Evolutionary conservation across 169 alveolate species (phyloP).

Genomic region (Plasmodium gallinaceum): DNA sequence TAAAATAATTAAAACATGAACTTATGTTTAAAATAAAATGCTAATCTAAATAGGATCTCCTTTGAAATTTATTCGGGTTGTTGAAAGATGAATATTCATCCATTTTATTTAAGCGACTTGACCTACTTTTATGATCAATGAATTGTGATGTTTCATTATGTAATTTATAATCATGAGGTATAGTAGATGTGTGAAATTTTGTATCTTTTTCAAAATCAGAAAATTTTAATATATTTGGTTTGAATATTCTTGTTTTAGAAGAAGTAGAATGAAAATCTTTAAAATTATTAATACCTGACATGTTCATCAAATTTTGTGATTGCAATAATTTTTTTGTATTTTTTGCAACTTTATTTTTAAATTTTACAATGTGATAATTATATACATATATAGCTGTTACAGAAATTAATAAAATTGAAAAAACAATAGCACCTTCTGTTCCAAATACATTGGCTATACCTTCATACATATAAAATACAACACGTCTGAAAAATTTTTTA

Average conservation of each 20-base stretch:
- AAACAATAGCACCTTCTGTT: constrained; percentile 75
- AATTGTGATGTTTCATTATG: constrained; percentile 54
- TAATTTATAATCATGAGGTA: constrained; percentile 57
- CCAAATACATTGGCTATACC: constrained; percentile 76
- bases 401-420: constrained; percentile 34
- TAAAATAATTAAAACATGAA: too few relatives aligned
- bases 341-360: constrained; percentile 68
- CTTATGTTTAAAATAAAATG: not conserved
- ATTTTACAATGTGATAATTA: constrained; percentile 57
- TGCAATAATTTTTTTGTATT: constrained; percentile 61
- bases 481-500: constrained; percentile 57
- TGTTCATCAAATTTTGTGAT: constrained; percentile 57
- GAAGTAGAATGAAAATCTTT: constrained; percentile 26
- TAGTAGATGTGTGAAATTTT: constrained; percentile 26
- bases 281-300: constrained; percentile 37
- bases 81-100: constrained; percentile 54
- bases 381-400: constrained; percentile 64
- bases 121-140: constrained; percentile 34
- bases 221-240: constrained; percentile 54
- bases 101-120: constrained; percentile 29
- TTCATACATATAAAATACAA: constrained; percentile 69
- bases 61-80: constrained; percentile 52
- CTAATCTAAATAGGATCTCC: constrained; percentile 58
- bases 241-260: constrained; percentile 44
- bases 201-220: constrained; percentile 48